Evolutionary conservation across 2,329 filamentous ascomycete genomes (phyloP), one percentile per base, ranked within the genome.

Genomic region (Talaromyces verruculosus): DNA sequence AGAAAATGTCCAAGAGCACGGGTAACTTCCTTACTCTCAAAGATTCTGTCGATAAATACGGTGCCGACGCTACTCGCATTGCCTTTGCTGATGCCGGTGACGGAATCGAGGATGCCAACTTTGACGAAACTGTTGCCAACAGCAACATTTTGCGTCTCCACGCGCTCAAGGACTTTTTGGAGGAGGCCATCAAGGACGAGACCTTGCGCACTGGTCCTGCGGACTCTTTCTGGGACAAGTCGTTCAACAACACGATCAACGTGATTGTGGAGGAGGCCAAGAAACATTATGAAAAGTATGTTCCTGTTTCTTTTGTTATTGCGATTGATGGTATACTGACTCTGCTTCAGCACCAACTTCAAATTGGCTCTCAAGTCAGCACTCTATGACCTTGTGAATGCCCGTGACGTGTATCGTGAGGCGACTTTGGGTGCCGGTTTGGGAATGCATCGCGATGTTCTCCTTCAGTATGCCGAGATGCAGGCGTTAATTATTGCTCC

Each of bases 1-100:
- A 97, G 77, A 99, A 99, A 86, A 99, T 99, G 95, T 91, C 89
- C 77, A 99, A 99, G 84, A 94, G 90, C 63, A 97, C 93, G 0
- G 95, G 95, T 68, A 99, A 98, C 82, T 99, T 99, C 84, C 85
- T 99, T 77, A 98, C 95, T 11, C 84, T 98, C 62, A 86, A 89
- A 63, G 91, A 97, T 68, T 86, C 93, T 35, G 90, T 94, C 15
- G 86, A 89, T 72, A 99, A 99, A 79, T 99, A 95, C 73, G 95
- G 95, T 74, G 94, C 95, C 8, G 95, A 98, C 77, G 95, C 95
- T 13, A 90, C 91, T 51, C 88, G 94, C 76, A 91, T 98, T 72
- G 93, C 93, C 3, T 88, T 99, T 69, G 94, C 94, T 19, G 95
- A 99, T 78, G 93, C 93, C 13, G 95, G 95, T 72, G 95, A 99